These are phyloP conservation scores for Anacardium occidentale DNA, from an alignment of 345 rosid genomes.

Conservation along the genomic window DNA sequence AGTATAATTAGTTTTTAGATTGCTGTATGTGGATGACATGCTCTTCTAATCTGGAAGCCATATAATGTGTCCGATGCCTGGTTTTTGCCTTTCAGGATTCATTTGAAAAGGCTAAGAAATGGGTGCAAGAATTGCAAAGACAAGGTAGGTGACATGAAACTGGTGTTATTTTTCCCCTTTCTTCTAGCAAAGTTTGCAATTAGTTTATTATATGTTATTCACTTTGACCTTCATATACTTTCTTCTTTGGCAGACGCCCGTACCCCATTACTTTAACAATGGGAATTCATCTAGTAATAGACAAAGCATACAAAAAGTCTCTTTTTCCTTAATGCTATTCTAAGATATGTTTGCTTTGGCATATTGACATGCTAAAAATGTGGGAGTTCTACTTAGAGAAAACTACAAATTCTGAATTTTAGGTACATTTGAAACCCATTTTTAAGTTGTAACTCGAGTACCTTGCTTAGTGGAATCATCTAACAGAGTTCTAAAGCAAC, in stretches of 20 bases:
- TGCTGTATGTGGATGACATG: neutral
- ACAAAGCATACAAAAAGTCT: neutral
- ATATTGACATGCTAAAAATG: neutral
- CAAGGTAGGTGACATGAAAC: constrained; percentile 42
- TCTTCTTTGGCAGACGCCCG: neutral
- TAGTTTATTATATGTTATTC: neutral
- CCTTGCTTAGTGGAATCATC: neutral
- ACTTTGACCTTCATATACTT: neutral
- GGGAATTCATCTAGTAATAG: neutral
- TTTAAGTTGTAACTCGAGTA: neutral
- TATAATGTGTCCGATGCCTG: neutral
- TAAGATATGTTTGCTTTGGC: neutral
- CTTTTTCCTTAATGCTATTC: constrained; percentile 3
- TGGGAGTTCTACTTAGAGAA: neutral
- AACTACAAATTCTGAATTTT: neutral
- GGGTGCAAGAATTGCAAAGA: constrained; percentile 70
- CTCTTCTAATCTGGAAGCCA: neutral
- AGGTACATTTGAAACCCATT: neutral
- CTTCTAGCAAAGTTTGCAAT: neutral
- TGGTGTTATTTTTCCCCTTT: neutral
- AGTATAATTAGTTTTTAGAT: neutral
- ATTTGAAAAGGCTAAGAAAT: constrained; percentile 60
- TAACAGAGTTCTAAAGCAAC: neutral
- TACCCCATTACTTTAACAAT: neutral
- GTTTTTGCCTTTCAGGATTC: constrained; percentile 44